phyloP scores from a whole-genome alignment of 768 basidiomycete genomes.

The Boletus subparvulus region DNA sequence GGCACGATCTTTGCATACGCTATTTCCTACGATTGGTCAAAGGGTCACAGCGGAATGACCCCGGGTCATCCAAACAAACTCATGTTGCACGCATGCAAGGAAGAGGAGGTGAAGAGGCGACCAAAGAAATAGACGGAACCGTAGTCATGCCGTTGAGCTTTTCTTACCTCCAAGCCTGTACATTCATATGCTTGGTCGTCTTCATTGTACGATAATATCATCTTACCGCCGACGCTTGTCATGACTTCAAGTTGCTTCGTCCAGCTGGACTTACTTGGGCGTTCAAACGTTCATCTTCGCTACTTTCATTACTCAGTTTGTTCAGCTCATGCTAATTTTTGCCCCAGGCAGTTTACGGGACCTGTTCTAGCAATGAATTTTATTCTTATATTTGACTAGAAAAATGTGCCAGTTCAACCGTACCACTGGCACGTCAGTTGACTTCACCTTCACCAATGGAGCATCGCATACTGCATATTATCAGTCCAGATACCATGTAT shows the following conservation, averaged over 20 bases:
- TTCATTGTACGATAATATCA: constrained; percentile 18
- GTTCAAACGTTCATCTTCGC: not conserved
- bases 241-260: not conserved
- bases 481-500: no score
- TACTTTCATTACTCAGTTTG: not conserved
- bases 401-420: no score
- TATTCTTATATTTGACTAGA: no score
- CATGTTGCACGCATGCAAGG: constrained; percentile 82
- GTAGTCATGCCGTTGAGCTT: not conserved
- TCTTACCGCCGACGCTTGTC: not conserved
- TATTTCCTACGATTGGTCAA: constrained; percentile 92
- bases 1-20: constrained; percentile 91
- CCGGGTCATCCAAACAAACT: constrained; percentile 70
- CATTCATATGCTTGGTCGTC: constrained; percentile 4
- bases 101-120: constrained; percentile 80
- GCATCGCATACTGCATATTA: no score
- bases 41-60: constrained; percentile 85
- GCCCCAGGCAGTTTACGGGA: no score
- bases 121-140: constrained; percentile 30
- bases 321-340: not conserved
- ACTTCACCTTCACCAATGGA: no score
- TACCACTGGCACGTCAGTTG: no score
- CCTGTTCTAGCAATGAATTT: no score
- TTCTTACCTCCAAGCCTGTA: constrained; percentile 4
- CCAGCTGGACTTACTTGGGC: not conserved